Evolutionary conservation across 495 filamentous ascomycete genomes (phyloP).

Genomic region (Podospora pseudopauciseta): DNA sequence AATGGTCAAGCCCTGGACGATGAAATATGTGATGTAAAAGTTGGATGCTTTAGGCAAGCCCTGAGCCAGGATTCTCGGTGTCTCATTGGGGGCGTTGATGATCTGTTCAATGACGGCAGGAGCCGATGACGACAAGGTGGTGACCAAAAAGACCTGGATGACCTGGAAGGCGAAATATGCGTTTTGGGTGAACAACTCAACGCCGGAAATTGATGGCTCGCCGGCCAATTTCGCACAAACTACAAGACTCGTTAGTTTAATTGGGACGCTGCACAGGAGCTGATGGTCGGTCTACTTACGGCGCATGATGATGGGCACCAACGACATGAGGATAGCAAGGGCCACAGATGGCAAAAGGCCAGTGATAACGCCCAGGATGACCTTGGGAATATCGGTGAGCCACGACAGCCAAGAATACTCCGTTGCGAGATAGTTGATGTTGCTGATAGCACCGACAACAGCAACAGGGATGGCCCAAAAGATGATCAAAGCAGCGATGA

Average conservation of each 20-base stretch:
- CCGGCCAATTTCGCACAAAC: conserved; percentile 74
- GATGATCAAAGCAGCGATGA: conserved; percentile 76
- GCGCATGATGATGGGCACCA: conserved; percentile 81
- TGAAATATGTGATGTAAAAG: conserved; percentile 94
- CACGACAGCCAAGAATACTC: conserved; percentile 66
- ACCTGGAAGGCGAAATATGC: conserved; percentile 95
- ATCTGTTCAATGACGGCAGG: conserved; percentile 63
- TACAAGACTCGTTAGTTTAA: conserved; percentile 20
- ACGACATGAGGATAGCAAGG: conserved; percentile 81
- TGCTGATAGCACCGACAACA: conserved; percentile 81
- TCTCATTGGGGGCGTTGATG: conserved; percentile 55
- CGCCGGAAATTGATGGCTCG: conserved; percentile 67
- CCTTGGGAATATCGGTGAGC: conserved; percentile 65
- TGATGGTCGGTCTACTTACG: conserved; percentile 27
- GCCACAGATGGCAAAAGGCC: conserved; percentile 78
- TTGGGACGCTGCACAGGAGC: neutral
- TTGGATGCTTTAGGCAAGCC: conserved; percentile 81
- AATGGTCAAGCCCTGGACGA: conserved; percentile 87
- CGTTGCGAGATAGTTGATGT: conserved; percentile 62
- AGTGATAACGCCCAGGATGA: conserved; percentile 76
- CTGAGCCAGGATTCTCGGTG: conserved; percentile 62
- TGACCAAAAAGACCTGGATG: conserved; percentile 88
- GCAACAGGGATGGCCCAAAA: conserved; percentile 96
- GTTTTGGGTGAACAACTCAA: conserved; percentile 87
- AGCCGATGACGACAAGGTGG: conserved; percentile 74